phyloP scores from a whole-genome alignment of 495 filamentous ascomycete species.

The Penicillium pulvis region DNA sequence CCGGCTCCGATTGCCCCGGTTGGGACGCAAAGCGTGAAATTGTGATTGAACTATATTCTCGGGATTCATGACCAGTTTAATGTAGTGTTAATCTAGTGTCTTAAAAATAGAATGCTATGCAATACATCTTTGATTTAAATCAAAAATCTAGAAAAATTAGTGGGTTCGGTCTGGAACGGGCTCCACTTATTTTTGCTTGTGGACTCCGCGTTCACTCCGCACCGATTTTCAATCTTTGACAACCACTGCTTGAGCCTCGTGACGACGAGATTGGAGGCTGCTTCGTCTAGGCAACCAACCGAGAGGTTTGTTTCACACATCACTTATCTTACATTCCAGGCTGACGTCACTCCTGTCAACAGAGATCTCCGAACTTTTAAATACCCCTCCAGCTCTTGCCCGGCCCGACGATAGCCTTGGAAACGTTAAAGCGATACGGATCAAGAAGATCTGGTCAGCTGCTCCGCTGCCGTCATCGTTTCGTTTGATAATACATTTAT shows the following conservation, averaged over 20 bases:
- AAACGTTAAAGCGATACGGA: slow-evolving; percentile 1
- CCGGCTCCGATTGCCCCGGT: slow-evolving; percentile 54
- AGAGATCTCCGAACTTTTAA: not conserved
- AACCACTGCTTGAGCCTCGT: not conserved
- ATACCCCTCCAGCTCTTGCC: slow-evolving; percentile 9
- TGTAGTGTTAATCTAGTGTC: not conserved
- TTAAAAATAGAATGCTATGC: not conserved
- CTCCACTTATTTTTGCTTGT: slow-evolving; percentile 6
- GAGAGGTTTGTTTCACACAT: not conserved
- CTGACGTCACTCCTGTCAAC: not conserved
- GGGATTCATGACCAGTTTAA: not conserved
- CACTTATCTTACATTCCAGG: not conserved
- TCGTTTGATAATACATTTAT: not conserved
- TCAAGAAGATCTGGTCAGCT: not conserved
- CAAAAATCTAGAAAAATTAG: too few relatives aligned
- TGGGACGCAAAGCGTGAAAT: slow-evolving; percentile 44
- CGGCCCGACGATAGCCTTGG: slow-evolving; percentile 1
- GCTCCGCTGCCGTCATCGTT: not conserved
- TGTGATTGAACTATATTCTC: not conserved
- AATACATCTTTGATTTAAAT: too few relatives aligned
- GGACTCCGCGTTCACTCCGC: slow-evolving; percentile 8
- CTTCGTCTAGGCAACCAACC: not conserved
- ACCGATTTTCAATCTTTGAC: slow-evolving; percentile 1
- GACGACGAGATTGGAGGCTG: not conserved
- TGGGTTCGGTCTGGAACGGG: not conserved